Conservation (phyloP, 169 alveolate species). For the Plasmodium berghei region DNA sequence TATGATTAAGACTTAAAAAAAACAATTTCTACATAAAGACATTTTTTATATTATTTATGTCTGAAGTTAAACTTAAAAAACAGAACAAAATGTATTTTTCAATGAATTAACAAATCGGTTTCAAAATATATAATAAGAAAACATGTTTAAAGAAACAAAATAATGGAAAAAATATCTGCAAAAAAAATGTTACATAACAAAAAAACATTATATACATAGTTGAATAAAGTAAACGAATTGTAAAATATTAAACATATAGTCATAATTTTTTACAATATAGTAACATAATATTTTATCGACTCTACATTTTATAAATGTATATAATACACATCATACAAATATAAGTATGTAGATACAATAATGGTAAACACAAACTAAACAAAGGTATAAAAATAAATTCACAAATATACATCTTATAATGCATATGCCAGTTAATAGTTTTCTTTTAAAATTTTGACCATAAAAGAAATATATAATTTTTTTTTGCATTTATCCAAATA, state of each 20-base stretch:
- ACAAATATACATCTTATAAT: background rate
- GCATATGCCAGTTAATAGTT: background rate
- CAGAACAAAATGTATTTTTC: slow-evolving; percentile 7
- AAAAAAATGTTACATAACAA: background rate
- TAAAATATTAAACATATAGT: background rate
- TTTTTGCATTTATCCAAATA: slow-evolving; percentile 45
- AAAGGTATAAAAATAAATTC: too few relatives aligned
- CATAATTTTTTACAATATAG: too few relatives aligned
- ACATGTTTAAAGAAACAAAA: slow-evolving; percentile 6
- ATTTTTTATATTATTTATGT: slow-evolving; percentile 3
- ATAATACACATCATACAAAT: too few relatives aligned
- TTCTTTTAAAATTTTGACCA: background rate
- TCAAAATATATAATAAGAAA: slow-evolving; percentile 1
- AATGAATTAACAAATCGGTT: slow-evolving; percentile 26
- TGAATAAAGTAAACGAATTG: background rate
- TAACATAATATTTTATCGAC: too few relatives aligned
- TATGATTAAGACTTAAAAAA: slow-evolving; percentile 6
- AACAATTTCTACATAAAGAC: slow-evolving; percentile 11
- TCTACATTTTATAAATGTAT: too few relatives aligned
- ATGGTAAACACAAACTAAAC: too few relatives aligned
- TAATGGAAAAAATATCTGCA: background rate
- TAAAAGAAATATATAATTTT: slow-evolving; percentile 4
- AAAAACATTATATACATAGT: slow-evolving; percentile 7
- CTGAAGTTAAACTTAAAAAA: slow-evolving; percentile 19
- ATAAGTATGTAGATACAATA: too few relatives aligned